Base-by-base conservation (phyloP, 805 yeast genomes). In the Sugiyamaella boreocaroliniensis region DNA sequence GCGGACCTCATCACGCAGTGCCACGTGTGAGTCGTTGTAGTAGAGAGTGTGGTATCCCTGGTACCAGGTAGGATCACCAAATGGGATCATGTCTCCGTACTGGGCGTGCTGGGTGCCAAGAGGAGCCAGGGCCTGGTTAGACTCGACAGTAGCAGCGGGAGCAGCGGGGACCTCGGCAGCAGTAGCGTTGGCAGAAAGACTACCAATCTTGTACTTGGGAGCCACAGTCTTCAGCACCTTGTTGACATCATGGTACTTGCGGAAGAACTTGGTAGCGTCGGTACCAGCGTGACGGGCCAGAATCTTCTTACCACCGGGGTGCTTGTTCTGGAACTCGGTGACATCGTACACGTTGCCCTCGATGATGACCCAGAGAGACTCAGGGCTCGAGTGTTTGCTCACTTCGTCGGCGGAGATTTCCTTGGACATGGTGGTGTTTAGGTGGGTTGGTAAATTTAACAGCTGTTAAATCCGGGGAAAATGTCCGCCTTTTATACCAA, bases 281-380 rank as follows among this genome's bases (percentile, higher is more conserved):
- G 70, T 73, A 3, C 93, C 95, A 16, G 93, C 97, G 61, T 87
- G 87, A 56, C 84, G 84, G 55, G 82, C 68, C 44, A 92, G 77
- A 52, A 92, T 87, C 64, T 84, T 81, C 50, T 80, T 77, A 4
- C 86, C 86, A 58, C 86, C 86, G 2, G 98, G 98, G 68, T 92
- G 98, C 47, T 78, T 81, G 15, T 79, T 76, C 51, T 85, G 74
- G 68, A 90, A 89, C 34, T 74, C 71, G 6, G 92, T 77, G 29
- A 86, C 76, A 67, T 88, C 84, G 67, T 83, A 88, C 5, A 92
- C 95, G 60, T 83, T 82, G 53, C 85, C 88, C 61, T 88, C 83
- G 55, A 88, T 76, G 52, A 88, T 77, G 75, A 92, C 81, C 96
- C 97, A 92, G 43, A 88, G 71, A 61, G 86, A 89, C 15, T 83